Conservation (phyloP, 371 early-diverging fungal species). For the Rhizopus microsporus region DNA sequence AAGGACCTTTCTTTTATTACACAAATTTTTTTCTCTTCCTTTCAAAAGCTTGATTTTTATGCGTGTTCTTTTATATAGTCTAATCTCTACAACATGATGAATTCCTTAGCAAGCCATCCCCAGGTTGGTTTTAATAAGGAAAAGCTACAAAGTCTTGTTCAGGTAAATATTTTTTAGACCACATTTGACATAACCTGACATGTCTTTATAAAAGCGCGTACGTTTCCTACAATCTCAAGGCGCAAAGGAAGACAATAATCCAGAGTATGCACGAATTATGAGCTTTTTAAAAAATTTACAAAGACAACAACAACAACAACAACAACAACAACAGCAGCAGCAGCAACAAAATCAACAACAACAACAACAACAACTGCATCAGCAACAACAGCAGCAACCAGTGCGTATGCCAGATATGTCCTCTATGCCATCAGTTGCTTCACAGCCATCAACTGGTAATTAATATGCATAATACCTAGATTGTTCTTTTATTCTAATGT, state of each 20-base stretch:
- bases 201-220: constrained; percentile 31
- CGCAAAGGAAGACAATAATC: constrained; percentile 68
- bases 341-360: constrained; percentile 7
- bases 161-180: constrained; percentile 27
- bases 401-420: constrained; percentile 11
- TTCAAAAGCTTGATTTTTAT: neutral
- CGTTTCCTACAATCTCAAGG: constrained; percentile 56
- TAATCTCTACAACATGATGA: constrained; percentile 14
- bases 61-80: neutral
- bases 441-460: neutral
- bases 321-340: constrained; percentile 31
- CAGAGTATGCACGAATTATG: constrained; percentile 68
- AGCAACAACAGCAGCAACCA: constrained; percentile 6
- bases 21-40: neutral
- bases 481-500: neutral
- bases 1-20: neutral
- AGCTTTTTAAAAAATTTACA: constrained; percentile 53
- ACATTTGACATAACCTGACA: neutral
- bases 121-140: constrained; percentile 40
- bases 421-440: neutral
- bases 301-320: constrained; percentile 34
- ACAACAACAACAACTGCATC: constrained; percentile 24
- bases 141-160: constrained; percentile 36
- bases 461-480: neutral
- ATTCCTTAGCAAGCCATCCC: constrained; percentile 22